Evolutionary conservation across 1,139 yeast genomes (phyloP), one percentile per base, ranked within the genome.

Genomic region (Suhomyces taliae): DNA sequence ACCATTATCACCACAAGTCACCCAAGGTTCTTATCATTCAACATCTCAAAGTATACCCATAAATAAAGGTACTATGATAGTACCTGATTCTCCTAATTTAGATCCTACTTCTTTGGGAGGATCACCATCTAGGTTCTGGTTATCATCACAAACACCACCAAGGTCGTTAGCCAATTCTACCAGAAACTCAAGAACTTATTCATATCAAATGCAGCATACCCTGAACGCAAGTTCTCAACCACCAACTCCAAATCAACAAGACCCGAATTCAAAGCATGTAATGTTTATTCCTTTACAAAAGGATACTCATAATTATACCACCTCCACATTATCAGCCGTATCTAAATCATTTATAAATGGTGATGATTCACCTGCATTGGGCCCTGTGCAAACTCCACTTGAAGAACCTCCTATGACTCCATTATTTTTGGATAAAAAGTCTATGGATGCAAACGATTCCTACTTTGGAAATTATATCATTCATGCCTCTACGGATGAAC

Each of bases 111-210:
- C 83, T 3, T 45, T 80, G 15, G 78, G 79, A 3, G 82, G 81
- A 1, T 78, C 83, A 3, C 85, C 85, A 1, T 78, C 83, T 6
- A 61, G 80, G 41, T 78, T 80, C 53, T 76, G 81, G 75, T 62
- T 81, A 37, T 69, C 76, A 15, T 72, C 78, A 24, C 78, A 76
- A 47, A 78, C 83, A 0, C 84, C 84, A 1, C 83, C 85, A 7
- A 52, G 66, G 34, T 62, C 70, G 2, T 45, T 64, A 27, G 57
- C 58, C n/a, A 56, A 54, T 41, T 63, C 70, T 6, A 56, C 60
- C 36, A 47, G 56, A 33, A 54, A 50, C 35, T 52, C 61, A 3
- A 45, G 61, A 31, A 52, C 54, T 19, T 65, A 58, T 19, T 31
- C 41, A 27, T 53, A 48, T 45, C 61, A 58, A 45, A 47, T 56